phyloP scores from a whole-genome alignment of 306 rosid genomes.

The Lathyrus sativus region DNA sequence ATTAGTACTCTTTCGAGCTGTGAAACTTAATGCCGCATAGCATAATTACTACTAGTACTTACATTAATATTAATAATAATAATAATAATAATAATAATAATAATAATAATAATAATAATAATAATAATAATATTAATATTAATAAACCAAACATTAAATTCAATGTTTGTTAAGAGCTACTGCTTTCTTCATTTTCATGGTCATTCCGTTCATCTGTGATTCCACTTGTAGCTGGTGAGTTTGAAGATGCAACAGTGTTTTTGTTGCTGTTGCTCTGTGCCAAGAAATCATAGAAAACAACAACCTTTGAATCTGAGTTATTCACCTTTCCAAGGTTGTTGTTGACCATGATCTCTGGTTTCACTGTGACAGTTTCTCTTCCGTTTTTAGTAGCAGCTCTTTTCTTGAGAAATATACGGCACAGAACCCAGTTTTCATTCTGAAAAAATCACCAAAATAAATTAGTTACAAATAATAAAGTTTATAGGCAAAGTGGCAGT shows the following conservation, averaged over 20 bases:
- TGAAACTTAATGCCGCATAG: too few relatives aligned
- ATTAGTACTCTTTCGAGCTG: too few relatives aligned
- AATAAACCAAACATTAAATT: too few relatives aligned
- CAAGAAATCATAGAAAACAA: conserved; percentile 87
- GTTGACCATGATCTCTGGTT: not conserved
- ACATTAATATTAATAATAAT: not conserved
- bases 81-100: not conserved
- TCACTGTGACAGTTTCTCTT: conserved; percentile 2
- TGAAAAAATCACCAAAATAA: not conserved
- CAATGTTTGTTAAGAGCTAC: conserved; percentile 44
- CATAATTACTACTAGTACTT: not conserved
- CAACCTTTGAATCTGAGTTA: conserved; percentile 3
- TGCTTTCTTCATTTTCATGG: conserved; percentile 79
- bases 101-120: not conserved
- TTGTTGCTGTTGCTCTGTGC: conserved; percentile 44
- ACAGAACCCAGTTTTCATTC: conserved; percentile 71
- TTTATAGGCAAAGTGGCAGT: too few relatives aligned
- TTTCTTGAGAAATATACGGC: conserved; percentile 91
- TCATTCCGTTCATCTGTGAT: conserved; percentile 58
- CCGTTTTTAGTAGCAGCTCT: conserved; percentile 55
- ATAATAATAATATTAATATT: not conserved
- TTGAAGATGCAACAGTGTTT: conserved; percentile 42
- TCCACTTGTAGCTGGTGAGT: conserved; percentile 69
- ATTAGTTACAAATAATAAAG: too few relatives aligned
- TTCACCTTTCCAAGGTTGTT: not conserved